Percentiles rank a stretch among this genome's conserved stretches.
Evolutionary conservation across 2,329 filamentous ascomycete genomes (phyloP).

Genomic region (Stromatinia cepivora): DNA sequence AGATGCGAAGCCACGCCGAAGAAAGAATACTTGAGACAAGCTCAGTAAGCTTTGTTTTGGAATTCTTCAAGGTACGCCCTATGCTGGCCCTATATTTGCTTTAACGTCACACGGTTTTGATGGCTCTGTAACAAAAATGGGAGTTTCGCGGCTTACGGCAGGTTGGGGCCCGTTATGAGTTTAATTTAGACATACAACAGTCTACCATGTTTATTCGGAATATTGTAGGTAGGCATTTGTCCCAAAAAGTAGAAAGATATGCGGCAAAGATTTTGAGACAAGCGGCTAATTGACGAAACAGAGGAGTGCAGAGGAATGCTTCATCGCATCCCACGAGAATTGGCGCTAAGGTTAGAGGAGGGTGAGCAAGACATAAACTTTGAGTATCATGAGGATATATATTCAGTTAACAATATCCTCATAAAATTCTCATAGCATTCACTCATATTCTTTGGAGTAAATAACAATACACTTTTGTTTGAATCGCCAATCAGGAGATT

Average conservation of each 20-base stretch:
- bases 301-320: conserved; percentile 19
- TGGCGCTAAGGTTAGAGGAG: conserved; percentile 1
- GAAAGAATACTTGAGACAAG: conserved; percentile 18
- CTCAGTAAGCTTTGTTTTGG: background rate
- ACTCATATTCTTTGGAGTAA: background rate
- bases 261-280: conserved; percentile 14
- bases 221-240: background rate
- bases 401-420: conserved; percentile 8
- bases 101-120: background rate
- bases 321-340: conserved; percentile 13
- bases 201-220: background rate
- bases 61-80: background rate
- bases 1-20: conserved; percentile 19
- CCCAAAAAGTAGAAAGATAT: background rate
- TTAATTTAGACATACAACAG: conserved; percentile 12
- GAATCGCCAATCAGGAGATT: background rate
- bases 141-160: background rate
- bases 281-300: conserved; percentile 19
- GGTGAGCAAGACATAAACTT: background rate
- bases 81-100: background rate
- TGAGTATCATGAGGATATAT: background rate
- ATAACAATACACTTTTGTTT: background rate
- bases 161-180: conserved; percentile 1
- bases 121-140: background rate
- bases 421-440: background rate